These are phyloP conservation scores for Globisporangium yorkense DNA, from an alignment of 352 stramenopile genomes.

Conservation along the genomic window DNA sequence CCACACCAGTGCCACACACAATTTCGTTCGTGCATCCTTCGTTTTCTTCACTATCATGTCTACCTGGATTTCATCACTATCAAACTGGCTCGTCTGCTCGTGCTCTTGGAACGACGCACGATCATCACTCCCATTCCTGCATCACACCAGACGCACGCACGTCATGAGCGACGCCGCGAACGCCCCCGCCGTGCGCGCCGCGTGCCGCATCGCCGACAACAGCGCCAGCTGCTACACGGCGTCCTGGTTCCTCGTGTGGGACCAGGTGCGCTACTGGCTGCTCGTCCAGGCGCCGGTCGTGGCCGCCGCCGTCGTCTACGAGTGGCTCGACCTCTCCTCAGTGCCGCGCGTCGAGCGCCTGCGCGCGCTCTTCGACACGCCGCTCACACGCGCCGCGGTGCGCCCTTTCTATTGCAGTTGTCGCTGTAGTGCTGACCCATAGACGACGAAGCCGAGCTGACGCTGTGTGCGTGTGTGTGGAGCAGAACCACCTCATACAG, in stretches of 20 bases:
- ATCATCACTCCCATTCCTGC: background rate
- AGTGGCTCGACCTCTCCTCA: conserved; percentile 75
- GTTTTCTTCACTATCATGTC: background rate
- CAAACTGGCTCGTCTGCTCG: background rate
- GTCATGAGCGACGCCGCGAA: background rate
- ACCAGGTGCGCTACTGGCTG: conserved; percentile 75
- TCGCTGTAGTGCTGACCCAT: no score
- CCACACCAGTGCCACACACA: background rate
- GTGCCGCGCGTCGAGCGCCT: conserved; percentile 60
- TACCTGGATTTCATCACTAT: background rate
- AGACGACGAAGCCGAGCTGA: no score
- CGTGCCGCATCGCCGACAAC: conserved; percentile 55
- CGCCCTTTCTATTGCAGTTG: conserved; percentile 1
- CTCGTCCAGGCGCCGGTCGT: conserved; percentile 70
- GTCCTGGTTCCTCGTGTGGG: conserved; percentile 77
- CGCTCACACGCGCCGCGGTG: conserved; percentile 62
- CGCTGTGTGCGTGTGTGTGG: no score
- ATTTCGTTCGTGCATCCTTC: background rate
- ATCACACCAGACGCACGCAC: background rate
- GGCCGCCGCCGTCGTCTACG: conserved; percentile 64
- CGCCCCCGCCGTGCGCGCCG: conserved; percentile 5
- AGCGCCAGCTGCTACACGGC: conserved; percentile 65
- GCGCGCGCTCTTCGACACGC: conserved; percentile 60
- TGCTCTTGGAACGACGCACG: background rate
- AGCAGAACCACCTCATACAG: conserved; percentile 74